A percentile compares a stretch with the other conserved stretches of the same genome.
phyloP scores from a whole-genome alignment of 163 green algal genomes.

The Prototheca stagnorum region DNA sequence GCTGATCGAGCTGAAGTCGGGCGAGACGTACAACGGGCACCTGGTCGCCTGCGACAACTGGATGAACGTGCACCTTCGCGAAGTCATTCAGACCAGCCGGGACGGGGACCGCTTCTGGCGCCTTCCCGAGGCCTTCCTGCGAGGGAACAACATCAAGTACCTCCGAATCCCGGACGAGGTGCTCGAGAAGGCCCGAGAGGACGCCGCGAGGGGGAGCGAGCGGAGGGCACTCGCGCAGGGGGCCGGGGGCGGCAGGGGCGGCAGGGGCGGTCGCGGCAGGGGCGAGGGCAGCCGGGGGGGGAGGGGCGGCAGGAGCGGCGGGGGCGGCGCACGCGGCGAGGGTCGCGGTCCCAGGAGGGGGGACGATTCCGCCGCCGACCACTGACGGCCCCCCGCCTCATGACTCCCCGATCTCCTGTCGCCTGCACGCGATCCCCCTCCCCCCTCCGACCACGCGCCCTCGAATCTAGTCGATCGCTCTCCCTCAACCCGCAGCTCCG shows the following conservation, averaged over 20 bases:
- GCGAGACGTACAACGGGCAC: constrained; percentile 96
- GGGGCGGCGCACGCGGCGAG: constrained; percentile 12
- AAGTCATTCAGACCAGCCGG: constrained; percentile 80
- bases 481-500: no score
- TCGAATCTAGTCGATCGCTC: no score
- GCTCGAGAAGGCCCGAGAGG: constrained; percentile 77
- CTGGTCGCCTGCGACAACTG: constrained; percentile 90
- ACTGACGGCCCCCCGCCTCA: no score
- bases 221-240: no score
- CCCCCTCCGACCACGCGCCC: no score
- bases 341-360: no score
- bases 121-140: constrained; percentile 85
- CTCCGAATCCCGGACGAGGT: constrained; percentile 91
- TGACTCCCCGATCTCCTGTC: no score
- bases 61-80: constrained; percentile 95
- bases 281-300: constrained; percentile 16
- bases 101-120: constrained; percentile 93
- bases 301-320: constrained; percentile 12
- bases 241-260: no score
- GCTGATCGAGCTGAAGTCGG: constrained; percentile 95
- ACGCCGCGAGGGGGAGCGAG: no score
- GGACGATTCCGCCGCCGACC: no score
- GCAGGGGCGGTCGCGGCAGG: no score
- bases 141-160: constrained; percentile 99
- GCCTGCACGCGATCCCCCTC: no score